Evolutionary conservation across 805 yeast species (phyloP).

Genomic region (Candida cerambycidarum): DNA sequence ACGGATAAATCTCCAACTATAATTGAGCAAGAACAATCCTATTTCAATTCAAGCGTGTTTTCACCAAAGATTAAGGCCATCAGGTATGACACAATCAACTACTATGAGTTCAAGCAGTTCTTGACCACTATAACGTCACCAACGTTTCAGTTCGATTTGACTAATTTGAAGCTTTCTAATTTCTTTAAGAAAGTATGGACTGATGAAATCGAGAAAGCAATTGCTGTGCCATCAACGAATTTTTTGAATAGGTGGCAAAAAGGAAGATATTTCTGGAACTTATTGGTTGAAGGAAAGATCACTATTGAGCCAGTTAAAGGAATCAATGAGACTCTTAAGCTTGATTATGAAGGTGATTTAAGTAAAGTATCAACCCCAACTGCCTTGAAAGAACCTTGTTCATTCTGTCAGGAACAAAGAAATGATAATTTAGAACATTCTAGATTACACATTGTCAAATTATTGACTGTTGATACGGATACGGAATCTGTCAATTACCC

Average conservation of each 20-base stretch:
- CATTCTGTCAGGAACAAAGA: slow-evolving; percentile 80
- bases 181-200: slow-evolving; percentile 63
- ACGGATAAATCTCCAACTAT: background rate
- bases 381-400: slow-evolving; percentile 73
- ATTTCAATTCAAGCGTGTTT: slow-evolving; percentile 24
- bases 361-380: slow-evolving; percentile 45
- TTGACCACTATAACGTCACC: slow-evolving; percentile 32
- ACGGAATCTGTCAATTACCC: slow-evolving; percentile 51
- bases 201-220: slow-evolving; percentile 69
- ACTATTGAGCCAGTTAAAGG: slow-evolving; percentile 85
- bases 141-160: slow-evolving; percentile 36
- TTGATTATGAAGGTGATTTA: slow-evolving; percentile 24
- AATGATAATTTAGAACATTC: slow-evolving; percentile 72
- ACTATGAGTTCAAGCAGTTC: slow-evolving; percentile 46
- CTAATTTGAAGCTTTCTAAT: slow-evolving; percentile 48
- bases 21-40: slow-evolving; percentile 7
- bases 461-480: slow-evolving; percentile 31
- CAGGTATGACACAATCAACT: slow-evolving; percentile 46
- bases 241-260: slow-evolving; percentile 43
- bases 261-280: slow-evolving; percentile 54
- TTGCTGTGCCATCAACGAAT: slow-evolving; percentile 36
- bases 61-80: slow-evolving; percentile 37
- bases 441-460: slow-evolving; percentile 67
- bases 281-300: slow-evolving; percentile 77
- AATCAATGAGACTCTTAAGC: slow-evolving; percentile 69